phyloP scores from a whole-genome alignment of 306 rosid species.

The Citrullus colocynthis region DNA sequence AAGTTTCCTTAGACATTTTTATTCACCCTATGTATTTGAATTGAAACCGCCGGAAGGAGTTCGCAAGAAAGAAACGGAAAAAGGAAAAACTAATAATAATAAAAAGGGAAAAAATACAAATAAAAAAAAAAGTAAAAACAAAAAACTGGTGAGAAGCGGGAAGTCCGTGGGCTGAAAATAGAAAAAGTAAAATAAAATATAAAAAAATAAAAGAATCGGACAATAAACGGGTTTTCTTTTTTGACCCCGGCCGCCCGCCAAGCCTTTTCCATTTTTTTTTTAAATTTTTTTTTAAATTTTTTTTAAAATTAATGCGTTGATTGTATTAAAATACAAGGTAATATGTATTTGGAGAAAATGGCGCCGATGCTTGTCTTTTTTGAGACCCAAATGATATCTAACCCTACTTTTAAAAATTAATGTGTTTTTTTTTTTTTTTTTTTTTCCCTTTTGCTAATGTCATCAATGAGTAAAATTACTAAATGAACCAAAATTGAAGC shows the following conservation, averaged over 20 bases:
- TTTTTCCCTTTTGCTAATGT: no score
- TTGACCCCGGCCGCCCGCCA: neutral
- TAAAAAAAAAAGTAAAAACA: no score
- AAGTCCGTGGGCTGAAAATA: conserved; percentile 35
- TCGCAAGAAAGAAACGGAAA: neutral
- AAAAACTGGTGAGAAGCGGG: conserved; percentile 25
- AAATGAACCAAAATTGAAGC: no score
- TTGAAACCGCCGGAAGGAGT: conserved; percentile 9
- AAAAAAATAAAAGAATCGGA: no score
- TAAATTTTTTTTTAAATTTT: no score
- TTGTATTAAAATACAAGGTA: neutral
- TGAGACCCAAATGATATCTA: no score
- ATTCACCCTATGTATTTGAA: neutral
- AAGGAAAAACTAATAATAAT: neutral
- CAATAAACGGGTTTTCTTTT: neutral
- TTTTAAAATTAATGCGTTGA: neutral
- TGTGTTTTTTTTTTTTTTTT: no score
- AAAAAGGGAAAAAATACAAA: neutral
- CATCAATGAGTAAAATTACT: no score
- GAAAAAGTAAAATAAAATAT: neutral
- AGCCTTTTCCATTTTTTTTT: neutral
- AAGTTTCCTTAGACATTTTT: neutral
- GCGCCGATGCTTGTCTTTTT: no score
- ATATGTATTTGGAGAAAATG: no score
- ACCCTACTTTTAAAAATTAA: no score